A percentile compares a stretch with the other conserved stretches of the same genome.
phyloP scores from a whole-genome alignment of 106 monocot species.

The Phalaenopsis aphrodite region DNA sequence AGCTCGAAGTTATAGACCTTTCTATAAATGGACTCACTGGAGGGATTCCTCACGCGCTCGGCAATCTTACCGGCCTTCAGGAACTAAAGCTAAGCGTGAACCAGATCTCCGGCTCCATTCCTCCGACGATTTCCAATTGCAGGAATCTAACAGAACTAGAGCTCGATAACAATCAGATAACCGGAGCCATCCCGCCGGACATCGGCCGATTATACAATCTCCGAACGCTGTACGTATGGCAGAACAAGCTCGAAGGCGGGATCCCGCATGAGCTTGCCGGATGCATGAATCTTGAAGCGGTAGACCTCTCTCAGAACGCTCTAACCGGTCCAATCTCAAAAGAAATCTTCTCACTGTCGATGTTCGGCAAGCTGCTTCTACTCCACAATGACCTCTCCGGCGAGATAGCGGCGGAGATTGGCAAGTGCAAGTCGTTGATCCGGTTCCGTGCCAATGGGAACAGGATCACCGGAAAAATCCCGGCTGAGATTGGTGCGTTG shows the following conservation, averaged over 20 bases:
- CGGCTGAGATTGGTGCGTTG: slow-evolving; percentile 56
- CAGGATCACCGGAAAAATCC: slow-evolving; percentile 48
- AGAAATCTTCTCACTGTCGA: slow-evolving; percentile 38
- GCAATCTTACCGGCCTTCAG: slow-evolving; percentile 51
- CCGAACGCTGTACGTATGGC: slow-evolving; percentile 60
- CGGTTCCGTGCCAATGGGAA: slow-evolving; percentile 66
- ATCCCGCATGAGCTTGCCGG: slow-evolving; percentile 58
- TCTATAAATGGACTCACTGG: slow-evolving; percentile 76
- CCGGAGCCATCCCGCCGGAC: slow-evolving; percentile 58
- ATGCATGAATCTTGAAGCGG: slow-evolving; percentile 53
- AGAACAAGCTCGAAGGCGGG: slow-evolving; percentile 51
- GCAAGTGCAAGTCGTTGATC: slow-evolving; percentile 51
- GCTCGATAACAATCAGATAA: slow-evolving; percentile 82
- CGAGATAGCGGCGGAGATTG: slow-evolving; percentile 63
- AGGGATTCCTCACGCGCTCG: slow-evolving; percentile 42
- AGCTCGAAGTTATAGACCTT: slow-evolving; percentile 49
- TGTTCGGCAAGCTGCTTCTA: slow-evolving; percentile 64
- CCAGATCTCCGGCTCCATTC: slow-evolving; percentile 69
- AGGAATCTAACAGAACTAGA: slow-evolving; percentile 66
- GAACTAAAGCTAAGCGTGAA: slow-evolving; percentile 87
- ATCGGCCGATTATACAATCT: slow-evolving; percentile 43
- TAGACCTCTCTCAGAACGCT: slow-evolving; percentile 79
- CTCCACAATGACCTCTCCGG: slow-evolving; percentile 73
- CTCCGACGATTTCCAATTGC: slow-evolving; percentile 48
- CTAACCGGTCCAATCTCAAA: slow-evolving; percentile 65